Conservation (phyloP, 2,329 filamentous ascomycete species). For the Pestalotiopsis sp. region DNA sequence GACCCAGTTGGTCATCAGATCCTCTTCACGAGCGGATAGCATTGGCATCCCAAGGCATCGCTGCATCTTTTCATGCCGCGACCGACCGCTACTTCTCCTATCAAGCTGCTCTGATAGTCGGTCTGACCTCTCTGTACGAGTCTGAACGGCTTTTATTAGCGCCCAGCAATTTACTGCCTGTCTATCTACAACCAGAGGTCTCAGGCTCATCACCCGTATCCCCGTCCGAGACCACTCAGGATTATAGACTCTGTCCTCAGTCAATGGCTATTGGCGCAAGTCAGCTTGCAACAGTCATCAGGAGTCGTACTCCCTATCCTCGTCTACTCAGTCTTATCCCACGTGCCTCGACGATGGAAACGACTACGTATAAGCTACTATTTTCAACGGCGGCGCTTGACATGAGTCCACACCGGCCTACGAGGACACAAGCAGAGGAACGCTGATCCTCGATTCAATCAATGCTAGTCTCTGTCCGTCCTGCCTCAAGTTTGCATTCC, state of each 20-base stretch:
- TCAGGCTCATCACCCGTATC: neutral
- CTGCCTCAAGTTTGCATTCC: neutral
- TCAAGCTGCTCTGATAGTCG: neutral
- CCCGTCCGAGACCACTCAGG: neutral
- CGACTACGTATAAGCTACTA: neutral
- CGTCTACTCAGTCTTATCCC: neutral
- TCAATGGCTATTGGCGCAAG: neutral
- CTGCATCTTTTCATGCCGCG: neutral
- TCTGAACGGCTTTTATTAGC: neutral
- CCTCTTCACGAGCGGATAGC: conserved; percentile 13
- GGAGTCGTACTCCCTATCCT: neutral
- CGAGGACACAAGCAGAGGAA: neutral
- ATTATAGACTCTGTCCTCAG: neutral
- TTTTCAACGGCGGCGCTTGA: neutral
- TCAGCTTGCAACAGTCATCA: neutral
- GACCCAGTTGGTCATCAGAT: conserved; percentile 26
- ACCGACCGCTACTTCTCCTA: neutral
- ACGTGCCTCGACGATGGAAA: neutral
- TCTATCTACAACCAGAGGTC: neutral
- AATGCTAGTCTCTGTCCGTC: neutral
- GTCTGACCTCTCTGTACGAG: neutral
- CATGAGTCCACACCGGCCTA: neutral
- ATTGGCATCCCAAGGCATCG: neutral
- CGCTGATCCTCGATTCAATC: neutral
- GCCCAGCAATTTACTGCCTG: neutral